Base-by-base conservation (phyloP, 352 stramenopile genomes). In the Phytophthora multivora region DNA sequence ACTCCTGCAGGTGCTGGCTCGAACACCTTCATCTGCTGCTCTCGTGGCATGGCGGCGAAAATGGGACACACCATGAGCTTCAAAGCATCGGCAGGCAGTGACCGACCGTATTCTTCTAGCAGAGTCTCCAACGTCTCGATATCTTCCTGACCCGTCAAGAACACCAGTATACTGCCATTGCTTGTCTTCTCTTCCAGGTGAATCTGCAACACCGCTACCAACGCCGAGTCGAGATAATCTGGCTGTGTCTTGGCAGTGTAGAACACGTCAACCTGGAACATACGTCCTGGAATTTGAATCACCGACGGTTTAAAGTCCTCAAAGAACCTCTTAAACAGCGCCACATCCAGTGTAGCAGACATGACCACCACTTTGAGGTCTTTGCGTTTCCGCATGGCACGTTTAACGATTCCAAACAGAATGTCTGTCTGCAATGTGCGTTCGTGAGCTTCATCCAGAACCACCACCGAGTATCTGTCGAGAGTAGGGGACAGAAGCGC, bases 361-460 rank as follows among this genome's bases (percentile, higher is more conserved):
- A 99, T 99, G 57, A 99, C 93, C 23, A 99, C 87, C 10, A 99
- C 86, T 56, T 92, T 95, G n/a, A 99, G 76, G 53, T 95, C 79
- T 36, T 77, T 85, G 31, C 89, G 82, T 59, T 86, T 88, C 36
- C 86, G 67, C 69, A 95, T 73, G 18, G 89, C 90, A 15, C 78
- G 83, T 75, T 94, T 92, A 43, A 94, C 80, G 61, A 98, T 92
- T 6, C 83, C 76, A 60, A 92, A 93, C 33, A 98, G 68, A 53
- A 98, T 97, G 64, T 96, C 88, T n/a, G 86, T 96, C 73, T 96
- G 75, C 43, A 94, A 53, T 63, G 93, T 97, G 18, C 83, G 81
- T 61, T 92, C 90, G 71, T 93, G 87, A 23, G 80, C 85, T 67
- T 98, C 90, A 58, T 99, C 79, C 55, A 94, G 61, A 69, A 86